Evolutionary conservation across 768 basidiomycete genomes (phyloP).

Genomic region (Gautieria morchelliformis): DNA sequence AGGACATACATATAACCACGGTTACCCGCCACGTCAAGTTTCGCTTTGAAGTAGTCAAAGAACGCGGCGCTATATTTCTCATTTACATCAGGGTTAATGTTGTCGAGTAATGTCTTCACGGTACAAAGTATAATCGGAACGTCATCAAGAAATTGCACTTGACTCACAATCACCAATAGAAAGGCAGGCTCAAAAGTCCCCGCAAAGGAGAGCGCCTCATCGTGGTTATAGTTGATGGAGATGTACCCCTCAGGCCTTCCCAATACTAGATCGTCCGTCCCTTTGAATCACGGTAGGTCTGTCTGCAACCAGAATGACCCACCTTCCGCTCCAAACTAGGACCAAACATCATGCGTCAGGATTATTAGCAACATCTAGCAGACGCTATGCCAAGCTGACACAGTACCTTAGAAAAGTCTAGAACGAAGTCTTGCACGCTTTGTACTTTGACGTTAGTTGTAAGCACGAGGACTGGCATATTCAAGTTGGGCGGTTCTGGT

Average conservation of each 20-base stretch:
- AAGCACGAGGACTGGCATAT: conserved; percentile 32
- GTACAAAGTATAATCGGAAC: neutral
- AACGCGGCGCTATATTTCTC: conserved; percentile 46
- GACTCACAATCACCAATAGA: conserved; percentile 47
- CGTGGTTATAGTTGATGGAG: conserved; percentile 43
- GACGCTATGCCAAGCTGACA: neutral
- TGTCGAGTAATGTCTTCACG: conserved; percentile 46
- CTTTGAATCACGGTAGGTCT: neutral
- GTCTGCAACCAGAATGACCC: neutral
- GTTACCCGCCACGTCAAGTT: conserved; percentile 38
- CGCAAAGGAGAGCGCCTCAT: conserved; percentile 48
- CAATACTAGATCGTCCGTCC: conserved; percentile 20
- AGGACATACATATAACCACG: conserved; percentile 50
- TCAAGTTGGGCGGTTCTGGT: too few species aligned
- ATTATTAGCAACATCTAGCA: neutral
- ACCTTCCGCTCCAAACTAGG: conserved; percentile 40
- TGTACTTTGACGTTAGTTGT: conserved; percentile 30
- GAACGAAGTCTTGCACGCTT: conserved; percentile 25
- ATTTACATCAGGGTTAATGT: conserved; percentile 38
- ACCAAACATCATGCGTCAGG: too few species aligned
- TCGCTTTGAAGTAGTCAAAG: conserved; percentile 43
- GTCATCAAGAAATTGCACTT: neutral
- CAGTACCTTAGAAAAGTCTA: conserved; percentile 50
- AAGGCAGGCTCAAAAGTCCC: conserved; percentile 63
- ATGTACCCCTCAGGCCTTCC: conserved; percentile 48